Evolutionary conservation across 2,329 filamentous ascomycete species (phyloP), one percentile per base, ranked within the genome.

Genomic region (Xylariaceae sp.): DNA sequence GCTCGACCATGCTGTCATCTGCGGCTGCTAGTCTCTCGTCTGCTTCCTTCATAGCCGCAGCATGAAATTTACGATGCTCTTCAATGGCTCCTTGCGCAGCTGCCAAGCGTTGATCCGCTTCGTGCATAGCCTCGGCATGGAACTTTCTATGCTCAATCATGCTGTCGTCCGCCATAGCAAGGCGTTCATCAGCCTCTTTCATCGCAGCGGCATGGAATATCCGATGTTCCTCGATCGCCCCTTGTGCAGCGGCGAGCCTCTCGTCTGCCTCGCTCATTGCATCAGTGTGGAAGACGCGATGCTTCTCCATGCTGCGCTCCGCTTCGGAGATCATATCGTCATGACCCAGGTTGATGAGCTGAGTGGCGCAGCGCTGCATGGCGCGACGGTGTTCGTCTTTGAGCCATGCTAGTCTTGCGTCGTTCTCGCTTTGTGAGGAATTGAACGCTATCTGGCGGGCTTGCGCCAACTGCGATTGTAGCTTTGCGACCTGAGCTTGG

Each of bases 1-100:
- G 48, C 43, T 54, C 44, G 14, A 44, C 33, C 42, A 54, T 54
- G 22, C 42, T 47, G 47, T 47, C 47, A n/a, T 54, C 47, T 2
- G 47, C 44, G 6, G 28, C 14, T 28, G 22, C 22, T 31, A 46
- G 44, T 9, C 34, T 4, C 9, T 47, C 33, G 13, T 47, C 45
- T 12, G 45, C 45, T 33, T 47, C 45, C 33, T 47, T 39, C 45
- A 47, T 47, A 16, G 45, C 45, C 31, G 2, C 16, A 5, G 13
- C 33, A 33, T 47, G 45, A 16, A 47, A 47, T 33, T 47, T 47
- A 10, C 45, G 13, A 22, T 47, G 45, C 19, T 47, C 45, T 13
- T 31, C 45, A 14, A 47, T 47, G 31, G 19, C 31, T 14, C 31
- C 45, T 14, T 47, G 19, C n/a, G 45, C 45, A 14, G 31, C 31